Conservation (phyloP, 495 filamentous ascomycete genomes). For the Astrothelium subdiscretum region DNA sequence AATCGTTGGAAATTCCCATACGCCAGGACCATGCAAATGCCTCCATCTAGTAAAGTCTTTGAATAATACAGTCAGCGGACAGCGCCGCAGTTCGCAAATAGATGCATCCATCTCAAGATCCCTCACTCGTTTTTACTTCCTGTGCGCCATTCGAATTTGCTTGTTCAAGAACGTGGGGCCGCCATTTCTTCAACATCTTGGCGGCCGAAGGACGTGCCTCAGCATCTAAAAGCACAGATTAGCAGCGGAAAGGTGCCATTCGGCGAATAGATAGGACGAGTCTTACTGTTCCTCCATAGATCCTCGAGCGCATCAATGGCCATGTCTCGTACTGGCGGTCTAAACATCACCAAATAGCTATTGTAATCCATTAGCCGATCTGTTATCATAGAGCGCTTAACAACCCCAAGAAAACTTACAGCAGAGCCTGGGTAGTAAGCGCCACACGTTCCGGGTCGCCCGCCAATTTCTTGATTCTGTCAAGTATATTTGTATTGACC, state of each 20-base stretch:
- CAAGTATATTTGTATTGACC: conserved; percentile 55
- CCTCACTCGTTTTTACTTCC: not conserved
- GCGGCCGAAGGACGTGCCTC: conserved; percentile 33
- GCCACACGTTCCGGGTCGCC: conserved; percentile 72
- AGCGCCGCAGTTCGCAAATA: not conserved
- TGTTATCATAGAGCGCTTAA: conserved; percentile 31
- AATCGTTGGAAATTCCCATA: not conserved
- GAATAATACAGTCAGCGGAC: not conserved
- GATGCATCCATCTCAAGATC: not conserved
- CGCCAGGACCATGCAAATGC: not conserved
- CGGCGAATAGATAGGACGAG: not conserved
- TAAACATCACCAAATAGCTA: conserved; percentile 61
- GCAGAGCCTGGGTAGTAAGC: conserved; percentile 48
- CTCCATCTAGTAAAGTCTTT: not conserved
- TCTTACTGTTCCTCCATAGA: conserved; percentile 71
- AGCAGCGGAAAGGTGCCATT: not conserved
- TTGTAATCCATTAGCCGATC: conserved; percentile 25
- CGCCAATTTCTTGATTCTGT: conserved; percentile 67
- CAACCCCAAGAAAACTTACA: conserved; percentile 33
- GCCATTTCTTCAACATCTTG: conserved; percentile 39
- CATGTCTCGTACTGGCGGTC: conserved; percentile 70
- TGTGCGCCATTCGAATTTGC: conserved; percentile 4
- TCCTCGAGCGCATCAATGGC: conserved; percentile 74
- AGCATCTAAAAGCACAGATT: conserved; percentile 26
- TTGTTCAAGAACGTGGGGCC: conserved; percentile 34